phyloP scores from a whole-genome alignment of 257 asterid genomes.

The Verbascum thapsus region DNA sequence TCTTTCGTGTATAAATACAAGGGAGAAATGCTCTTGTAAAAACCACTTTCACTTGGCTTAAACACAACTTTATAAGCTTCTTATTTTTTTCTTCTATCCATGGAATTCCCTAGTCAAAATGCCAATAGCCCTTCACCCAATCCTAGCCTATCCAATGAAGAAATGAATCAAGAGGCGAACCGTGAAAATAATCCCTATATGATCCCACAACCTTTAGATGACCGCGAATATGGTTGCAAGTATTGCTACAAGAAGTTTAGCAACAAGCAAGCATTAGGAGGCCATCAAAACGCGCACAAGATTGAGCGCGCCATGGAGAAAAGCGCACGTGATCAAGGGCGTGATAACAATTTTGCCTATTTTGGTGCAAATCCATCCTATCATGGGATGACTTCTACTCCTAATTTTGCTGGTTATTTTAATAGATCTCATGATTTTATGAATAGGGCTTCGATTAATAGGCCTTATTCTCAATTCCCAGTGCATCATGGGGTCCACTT shows the following conservation, averaged over 20 bases:
- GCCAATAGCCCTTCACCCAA: neutral
- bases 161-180: no score
- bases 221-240: constrained; percentile 29
- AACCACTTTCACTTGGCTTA: neutral
- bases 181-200: no score
- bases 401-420: neutral
- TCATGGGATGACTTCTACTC: neutral
- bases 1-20: constrained; percentile 18
- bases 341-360: neutral
- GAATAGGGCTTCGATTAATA: neutral
- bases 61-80: neutral
- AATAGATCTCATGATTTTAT: constrained; percentile 8
- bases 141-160: neutral
- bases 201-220: neutral
- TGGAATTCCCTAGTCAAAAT: neutral
- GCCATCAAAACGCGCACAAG: constrained; percentile 48
- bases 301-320: constrained; percentile 34
- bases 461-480: constrained; percentile 5
- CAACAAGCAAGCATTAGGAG: constrained; percentile 45
- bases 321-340: neutral
- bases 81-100: neutral
- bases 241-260: constrained; percentile 36
- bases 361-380: neutral
- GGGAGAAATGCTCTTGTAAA: neutral
- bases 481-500: constrained; percentile 6